Evolutionary conservation across 225 moss, liverwort and hornwort genomes (phyloP), one percentile per base, ranked within the genome.

Genomic region (Physcomitrellopsis africana): DNA sequence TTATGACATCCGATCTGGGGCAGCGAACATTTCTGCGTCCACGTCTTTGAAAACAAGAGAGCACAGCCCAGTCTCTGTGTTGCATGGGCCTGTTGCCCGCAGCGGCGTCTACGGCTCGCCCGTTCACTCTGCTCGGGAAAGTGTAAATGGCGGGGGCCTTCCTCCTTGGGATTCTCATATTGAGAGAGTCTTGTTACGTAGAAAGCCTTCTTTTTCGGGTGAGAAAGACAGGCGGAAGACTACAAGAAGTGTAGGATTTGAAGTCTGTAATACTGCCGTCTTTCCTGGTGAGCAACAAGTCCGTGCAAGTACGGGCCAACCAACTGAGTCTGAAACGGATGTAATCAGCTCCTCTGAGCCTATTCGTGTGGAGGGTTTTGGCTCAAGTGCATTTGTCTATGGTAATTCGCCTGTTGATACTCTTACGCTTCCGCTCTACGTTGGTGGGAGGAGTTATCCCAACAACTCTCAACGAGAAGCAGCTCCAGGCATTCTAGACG

Each of bases 31-130:
- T 8, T 89, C 91, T 1, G 63, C 56, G 54, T 82, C 80, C 17
- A 2, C 32, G 32, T 75, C 83, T 26, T 72, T 83, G 23, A 89
- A 85, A 58, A 52, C 81, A 0, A 85, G 81, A 72, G 92, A 91
- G 76, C 89, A 89, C 9, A 92, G 95, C 61, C 95, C 92, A 10
- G 88, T 85, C 1, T 95, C 91, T 11, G 95, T 92, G 48, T 76
- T 95, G 24, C 91, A 91, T 52, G 91, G 89, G 5, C 90, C 92
- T 1, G 73, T 80, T 62, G 73, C 93, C 15, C 89, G 92, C 17
- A 87, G 81, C 65, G 74, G 77, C 26, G 4, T 5, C 32, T 87
- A 89, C 24, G 69, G 76, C 47, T 85, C 88, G 2, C 68, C 88
- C 1, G 77, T 78, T 20, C 79, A 82, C 72, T 86, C 93, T 2